These are phyloP conservation scores for Nidula microcarpa DNA, from an alignment of 768 basidiomycete genomes.

Conservation along the genomic window DNA sequence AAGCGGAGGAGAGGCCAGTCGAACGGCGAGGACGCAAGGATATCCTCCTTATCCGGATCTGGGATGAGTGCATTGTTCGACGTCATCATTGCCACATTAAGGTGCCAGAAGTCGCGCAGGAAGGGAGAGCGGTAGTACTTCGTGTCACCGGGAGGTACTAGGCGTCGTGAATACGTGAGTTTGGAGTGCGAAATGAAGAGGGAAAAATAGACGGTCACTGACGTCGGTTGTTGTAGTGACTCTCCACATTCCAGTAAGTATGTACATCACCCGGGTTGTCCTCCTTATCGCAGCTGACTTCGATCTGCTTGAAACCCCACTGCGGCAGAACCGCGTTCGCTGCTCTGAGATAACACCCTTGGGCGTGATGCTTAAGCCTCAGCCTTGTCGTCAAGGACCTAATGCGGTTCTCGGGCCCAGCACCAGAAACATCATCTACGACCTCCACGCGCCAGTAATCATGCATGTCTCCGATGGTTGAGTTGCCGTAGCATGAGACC, in stretches of 20 bases:
- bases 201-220: conserved; percentile 26
- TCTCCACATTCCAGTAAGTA: conserved; percentile 98
- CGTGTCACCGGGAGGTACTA: conserved; percentile 80
- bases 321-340: conserved; percentile 88
- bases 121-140: conserved; percentile 91
- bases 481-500: conserved; percentile 92
- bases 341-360: conserved; percentile 88
- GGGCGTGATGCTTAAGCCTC: conserved; percentile 71
- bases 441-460: conserved; percentile 94
- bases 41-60: conserved; percentile 98
- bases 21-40: conserved; percentile 86
- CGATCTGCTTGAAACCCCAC: conserved; percentile 99
- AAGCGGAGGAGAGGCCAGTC: conserved; percentile 94
- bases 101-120: conserved; percentile 95
- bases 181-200: conserved; percentile 1
- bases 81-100: conserved; percentile 99
- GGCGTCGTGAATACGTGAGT: background rate
- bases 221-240: conserved; percentile 95
- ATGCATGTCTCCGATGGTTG: conserved; percentile 79
- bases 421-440: conserved; percentile 81
- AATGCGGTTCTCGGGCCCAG: conserved; percentile 53
- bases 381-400: conserved; percentile 90
- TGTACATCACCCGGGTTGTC: conserved; percentile 77
- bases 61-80: conserved; percentile 98
- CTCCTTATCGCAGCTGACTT: conserved; percentile 91